Conservation (phyloP, 2,329 filamentous ascomycete genomes). For the Pyricularia grisea region DNA sequence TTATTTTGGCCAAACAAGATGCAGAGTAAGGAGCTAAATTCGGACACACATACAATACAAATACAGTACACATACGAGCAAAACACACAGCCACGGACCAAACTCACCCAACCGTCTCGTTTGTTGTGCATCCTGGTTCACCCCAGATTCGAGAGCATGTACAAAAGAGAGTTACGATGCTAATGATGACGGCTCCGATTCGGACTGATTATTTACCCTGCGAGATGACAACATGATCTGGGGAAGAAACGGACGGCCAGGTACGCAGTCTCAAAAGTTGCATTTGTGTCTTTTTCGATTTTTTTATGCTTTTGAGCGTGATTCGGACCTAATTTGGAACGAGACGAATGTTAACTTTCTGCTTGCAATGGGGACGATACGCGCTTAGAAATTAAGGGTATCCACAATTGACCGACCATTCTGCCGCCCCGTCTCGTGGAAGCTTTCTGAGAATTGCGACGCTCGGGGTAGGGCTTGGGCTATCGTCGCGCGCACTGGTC, state of each 20-base stretch:
- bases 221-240: not conserved
- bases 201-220: not conserved
- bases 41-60: not conserved
- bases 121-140: not conserved
- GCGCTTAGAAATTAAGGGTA: not conserved
- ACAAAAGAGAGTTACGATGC: not conserved
- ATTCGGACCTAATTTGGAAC: not conserved
- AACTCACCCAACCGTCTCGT: not conserved
- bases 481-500: too few relatives aligned
- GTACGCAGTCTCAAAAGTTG: not conserved
- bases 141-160: not conserved
- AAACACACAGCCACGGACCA: not conserved
- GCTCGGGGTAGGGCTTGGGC: too few relatives aligned
- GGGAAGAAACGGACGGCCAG: not conserved
- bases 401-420: not conserved
- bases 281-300: not conserved
- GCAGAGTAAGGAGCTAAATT: not conserved
- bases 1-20: not conserved
- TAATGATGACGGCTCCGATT: not conserved
- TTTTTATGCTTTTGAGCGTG: not conserved
- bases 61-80: too few relatives aligned
- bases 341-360: not conserved
- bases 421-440: not conserved
- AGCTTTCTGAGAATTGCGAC: not conserved
- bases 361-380: not conserved